phyloP scores from a whole-genome alignment of 2,329 filamentous ascomycete species.

The Passalora sequoiae region DNA sequence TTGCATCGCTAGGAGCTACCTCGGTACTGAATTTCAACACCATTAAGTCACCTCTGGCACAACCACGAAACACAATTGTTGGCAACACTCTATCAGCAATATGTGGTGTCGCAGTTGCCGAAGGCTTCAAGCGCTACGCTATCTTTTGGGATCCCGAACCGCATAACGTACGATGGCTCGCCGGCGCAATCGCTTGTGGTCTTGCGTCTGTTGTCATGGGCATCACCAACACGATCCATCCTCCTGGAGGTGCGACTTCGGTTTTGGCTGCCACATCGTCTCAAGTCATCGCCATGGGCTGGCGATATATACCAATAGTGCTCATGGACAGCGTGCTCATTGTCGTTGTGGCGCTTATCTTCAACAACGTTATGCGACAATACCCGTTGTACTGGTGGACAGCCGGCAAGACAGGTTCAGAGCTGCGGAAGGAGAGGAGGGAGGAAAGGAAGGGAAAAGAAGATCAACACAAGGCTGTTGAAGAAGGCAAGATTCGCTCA shows the following conservation, averaged over 20 bases:
- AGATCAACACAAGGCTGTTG: constrained; percentile 8
- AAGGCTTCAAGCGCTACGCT: constrained; percentile 40
- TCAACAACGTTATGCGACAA: constrained; percentile 45
- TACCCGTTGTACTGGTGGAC: constrained; percentile 50
- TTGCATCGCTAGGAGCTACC: constrained; percentile 43
- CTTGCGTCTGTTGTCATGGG: constrained; percentile 43
- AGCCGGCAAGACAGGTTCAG: constrained; percentile 34
- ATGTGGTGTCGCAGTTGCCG: constrained; percentile 42
- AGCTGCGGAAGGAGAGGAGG: constrained; percentile 20
- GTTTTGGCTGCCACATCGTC: constrained; percentile 42
- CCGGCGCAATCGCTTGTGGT: constrained; percentile 42
- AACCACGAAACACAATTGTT: constrained; percentile 44
- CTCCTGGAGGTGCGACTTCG: constrained; percentile 48
- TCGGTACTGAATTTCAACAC: constrained; percentile 47
- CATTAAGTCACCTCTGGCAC: constrained; percentile 44
- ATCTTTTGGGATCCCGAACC: constrained; percentile 24
- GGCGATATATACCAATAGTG: constrained; percentile 43
- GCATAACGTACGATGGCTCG: constrained; percentile 40
- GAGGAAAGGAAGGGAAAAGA: constrained; percentile 15
- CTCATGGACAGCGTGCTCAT: constrained; percentile 41
- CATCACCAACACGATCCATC: constrained; percentile 45
- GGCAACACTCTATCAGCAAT: constrained; percentile 44
- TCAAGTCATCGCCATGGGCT: constrained; percentile 41
- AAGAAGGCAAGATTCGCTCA: constrained; percentile 15
- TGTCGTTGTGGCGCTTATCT: constrained; percentile 38